Evolutionary conservation across 2,329 filamentous ascomycete species (phyloP).

Genomic region (Microsporum canis): DNA sequence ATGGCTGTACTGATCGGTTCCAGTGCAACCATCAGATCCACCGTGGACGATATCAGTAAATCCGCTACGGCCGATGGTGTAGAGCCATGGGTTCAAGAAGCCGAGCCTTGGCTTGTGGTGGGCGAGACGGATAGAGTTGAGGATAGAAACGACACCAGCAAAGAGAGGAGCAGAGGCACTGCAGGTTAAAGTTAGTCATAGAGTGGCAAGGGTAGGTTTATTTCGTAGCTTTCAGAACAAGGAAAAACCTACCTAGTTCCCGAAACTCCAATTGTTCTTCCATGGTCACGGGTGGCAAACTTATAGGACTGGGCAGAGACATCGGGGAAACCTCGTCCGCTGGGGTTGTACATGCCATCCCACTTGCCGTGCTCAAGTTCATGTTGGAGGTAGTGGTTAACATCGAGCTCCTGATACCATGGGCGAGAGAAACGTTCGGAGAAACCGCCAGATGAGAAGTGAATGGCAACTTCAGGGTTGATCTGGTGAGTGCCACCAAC

Average conservation of each 20-base stretch:
- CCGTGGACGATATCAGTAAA: constrained; percentile 41
- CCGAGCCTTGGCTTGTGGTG: constrained; percentile 44
- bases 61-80: constrained; percentile 34
- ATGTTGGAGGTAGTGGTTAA: constrained; percentile 33
- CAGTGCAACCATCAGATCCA: constrained; percentile 37
- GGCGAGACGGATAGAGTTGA: constrained; percentile 52
- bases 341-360: constrained; percentile 37
- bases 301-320: constrained; percentile 45
- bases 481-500: constrained; percentile 48
- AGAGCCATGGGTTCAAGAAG: constrained; percentile 53
- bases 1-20: constrained; percentile 29
- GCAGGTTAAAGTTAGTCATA: constrained; percentile 7
- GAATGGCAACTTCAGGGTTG: constrained; percentile 42
- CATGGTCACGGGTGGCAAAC: constrained; percentile 32
- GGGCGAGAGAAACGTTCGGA: constrained; percentile 39
- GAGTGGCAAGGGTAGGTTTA: neutral
- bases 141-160: constrained; percentile 50
- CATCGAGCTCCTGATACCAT: constrained; percentile 36
- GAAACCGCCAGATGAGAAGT: constrained; percentile 45
- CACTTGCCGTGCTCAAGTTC: constrained; percentile 29
- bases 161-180: constrained; percentile 51
- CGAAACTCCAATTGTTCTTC: constrained; percentile 28
- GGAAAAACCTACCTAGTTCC: constrained; percentile 35
- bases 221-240: neutral
- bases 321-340: constrained; percentile 52